phyloP scores from a whole-genome alignment of 768 basidiomycete species.

The Leucogyrophana mollusca region DNA sequence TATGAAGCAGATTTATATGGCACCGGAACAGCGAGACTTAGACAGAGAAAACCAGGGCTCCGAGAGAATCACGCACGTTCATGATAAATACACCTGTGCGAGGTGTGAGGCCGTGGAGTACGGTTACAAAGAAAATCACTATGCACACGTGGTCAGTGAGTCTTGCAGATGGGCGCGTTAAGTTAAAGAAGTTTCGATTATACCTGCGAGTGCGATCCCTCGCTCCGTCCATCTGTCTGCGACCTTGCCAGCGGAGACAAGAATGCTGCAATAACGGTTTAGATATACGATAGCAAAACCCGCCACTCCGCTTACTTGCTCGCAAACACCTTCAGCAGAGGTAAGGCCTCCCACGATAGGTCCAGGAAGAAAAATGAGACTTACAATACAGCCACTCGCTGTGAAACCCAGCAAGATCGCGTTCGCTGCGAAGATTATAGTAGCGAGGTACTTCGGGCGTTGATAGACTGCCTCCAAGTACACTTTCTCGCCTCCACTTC shows the following conservation, averaged over 20 bases:
- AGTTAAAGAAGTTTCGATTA: conserved; percentile 1
- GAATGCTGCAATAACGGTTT: conserved; percentile 35
- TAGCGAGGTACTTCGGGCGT: conserved; percentile 45
- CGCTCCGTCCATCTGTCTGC: conserved; percentile 50
- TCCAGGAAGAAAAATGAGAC: conserved; percentile 11
- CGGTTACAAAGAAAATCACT: conserved; percentile 51
- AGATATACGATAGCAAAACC: background rate
- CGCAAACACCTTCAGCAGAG: conserved; percentile 27
- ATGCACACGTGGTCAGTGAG: background rate
- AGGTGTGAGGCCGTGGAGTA: conserved; percentile 53
- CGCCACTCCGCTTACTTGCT: conserved; percentile 25
- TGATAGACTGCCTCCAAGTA: conserved; percentile 57
- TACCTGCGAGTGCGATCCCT: conserved; percentile 58
- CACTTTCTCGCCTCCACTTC: conserved; percentile 63
- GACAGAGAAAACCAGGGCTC: background rate
- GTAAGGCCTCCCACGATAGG: background rate
- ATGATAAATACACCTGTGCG: conserved; percentile 48
- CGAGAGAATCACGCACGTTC: conserved; percentile 38
- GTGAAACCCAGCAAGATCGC: conserved; percentile 46
- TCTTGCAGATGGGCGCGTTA: background rate
- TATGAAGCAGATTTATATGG: background rate
- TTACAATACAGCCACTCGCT: conserved; percentile 47
- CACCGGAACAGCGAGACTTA: too few relatives aligned
- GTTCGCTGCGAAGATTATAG: conserved; percentile 46
- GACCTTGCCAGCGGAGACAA: conserved; percentile 41